Evolutionary conservation across 768 basidiomycete species (phyloP).

Genomic region (Rhodosporidiobolus sp.): DNA sequence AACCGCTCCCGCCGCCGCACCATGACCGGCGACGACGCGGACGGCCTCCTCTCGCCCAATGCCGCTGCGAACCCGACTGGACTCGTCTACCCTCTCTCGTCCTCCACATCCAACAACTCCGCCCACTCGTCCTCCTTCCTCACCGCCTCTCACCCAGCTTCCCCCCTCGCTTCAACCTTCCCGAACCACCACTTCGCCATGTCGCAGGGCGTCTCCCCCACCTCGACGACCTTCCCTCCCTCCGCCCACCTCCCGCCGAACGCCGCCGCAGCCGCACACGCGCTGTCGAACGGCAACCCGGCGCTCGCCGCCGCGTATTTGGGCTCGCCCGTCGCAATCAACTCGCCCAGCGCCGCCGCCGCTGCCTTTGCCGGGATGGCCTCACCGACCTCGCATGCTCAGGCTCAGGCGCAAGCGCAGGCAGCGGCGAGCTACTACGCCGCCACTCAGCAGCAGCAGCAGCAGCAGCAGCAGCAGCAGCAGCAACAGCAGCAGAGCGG

Average conservation of each 20-base stretch:
- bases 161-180: conserved; percentile 1
- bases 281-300: too few species aligned
- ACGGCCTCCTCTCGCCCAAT: conserved; percentile 1
- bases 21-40: conserved; percentile 4
- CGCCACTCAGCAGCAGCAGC: neutral
- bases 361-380: neutral
- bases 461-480: neutral
- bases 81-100: conserved; percentile 4
- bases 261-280: neutral
- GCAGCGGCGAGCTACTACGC: neutral
- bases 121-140: neutral
- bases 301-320: neutral
- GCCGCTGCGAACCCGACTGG: conserved; percentile 2
- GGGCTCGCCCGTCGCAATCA: neutral
- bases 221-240: neutral
- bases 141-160: conserved; percentile 1
- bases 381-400: too few species aligned
- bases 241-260: neutral
- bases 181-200: conserved; percentile 1
- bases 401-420: too few species aligned
- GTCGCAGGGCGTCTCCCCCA: neutral
- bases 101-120: neutral
- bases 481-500: neutral
- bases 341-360: neutral
- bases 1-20: neutral